Evolutionary conservation across 306 rosid genomes (phyloP).

Genomic region (Ochetophila trinervis): DNA sequence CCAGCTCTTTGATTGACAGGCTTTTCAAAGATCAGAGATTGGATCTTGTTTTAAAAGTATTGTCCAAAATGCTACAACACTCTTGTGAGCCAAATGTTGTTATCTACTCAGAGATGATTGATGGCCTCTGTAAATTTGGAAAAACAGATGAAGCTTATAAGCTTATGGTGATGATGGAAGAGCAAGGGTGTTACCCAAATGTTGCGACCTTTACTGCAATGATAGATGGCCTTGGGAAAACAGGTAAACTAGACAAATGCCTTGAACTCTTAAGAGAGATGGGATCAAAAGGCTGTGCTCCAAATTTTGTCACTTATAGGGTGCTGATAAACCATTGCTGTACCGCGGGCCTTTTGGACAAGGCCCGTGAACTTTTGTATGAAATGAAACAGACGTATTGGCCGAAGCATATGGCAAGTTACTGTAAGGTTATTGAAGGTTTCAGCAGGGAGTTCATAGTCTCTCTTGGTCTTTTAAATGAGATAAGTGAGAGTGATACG

Average conservation of each 20-base stretch:
- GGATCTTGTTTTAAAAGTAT: constrained; percentile 74
- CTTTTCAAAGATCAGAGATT: constrained; percentile 69
- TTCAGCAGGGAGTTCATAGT: constrained; percentile 57
- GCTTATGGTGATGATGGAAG: constrained; percentile 85
- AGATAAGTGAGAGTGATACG: constrained; percentile 51
- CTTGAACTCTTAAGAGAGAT: constrained; percentile 65
- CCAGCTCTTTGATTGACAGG: constrained; percentile 73
- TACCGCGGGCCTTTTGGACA: constrained; percentile 61
- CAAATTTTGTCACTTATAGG: constrained; percentile 74
- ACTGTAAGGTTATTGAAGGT: constrained; percentile 69
- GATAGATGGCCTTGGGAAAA: constrained; percentile 83
- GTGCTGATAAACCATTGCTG: constrained; percentile 84
- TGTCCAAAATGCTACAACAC: constrained; percentile 76
- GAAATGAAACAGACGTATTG: constrained; percentile 85
- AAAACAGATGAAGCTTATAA: constrained; percentile 76
- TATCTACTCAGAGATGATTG: constrained; percentile 85
- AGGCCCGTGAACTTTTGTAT: constrained; percentile 69
- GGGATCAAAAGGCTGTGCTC: constrained; percentile 84
- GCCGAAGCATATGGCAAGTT: constrained; percentile 71
- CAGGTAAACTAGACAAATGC: constrained; percentile 61
- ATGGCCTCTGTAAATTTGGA: constrained; percentile 79
- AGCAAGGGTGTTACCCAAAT: constrained; percentile 72
- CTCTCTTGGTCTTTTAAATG: constrained; percentile 66
- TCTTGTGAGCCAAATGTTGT: constrained; percentile 80
- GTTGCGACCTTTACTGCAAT: constrained; percentile 87